A percentile compares a stretch with the other conserved stretches of the same genome.
These are phyloP conservation scores for Cantharellus cinnabarinus DNA, from an alignment of 768 basidiomycete species.

Conservation along the genomic window DNA sequence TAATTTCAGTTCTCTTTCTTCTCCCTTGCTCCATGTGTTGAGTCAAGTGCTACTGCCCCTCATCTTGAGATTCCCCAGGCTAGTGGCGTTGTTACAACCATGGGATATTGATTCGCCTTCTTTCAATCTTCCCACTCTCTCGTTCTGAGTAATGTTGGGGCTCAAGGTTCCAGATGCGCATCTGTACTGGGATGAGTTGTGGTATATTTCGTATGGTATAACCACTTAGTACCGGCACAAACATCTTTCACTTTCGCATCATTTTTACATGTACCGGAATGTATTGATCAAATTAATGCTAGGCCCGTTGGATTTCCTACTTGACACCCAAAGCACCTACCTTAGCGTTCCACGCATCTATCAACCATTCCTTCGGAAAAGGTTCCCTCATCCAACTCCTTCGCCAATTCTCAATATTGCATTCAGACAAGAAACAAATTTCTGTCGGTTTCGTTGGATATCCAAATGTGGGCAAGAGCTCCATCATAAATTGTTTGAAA, in stretches of 20 bases:
- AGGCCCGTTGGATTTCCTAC: slow-evolving; percentile 93
- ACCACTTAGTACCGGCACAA: slow-evolving; percentile 25
- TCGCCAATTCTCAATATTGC: slow-evolving; percentile 88
- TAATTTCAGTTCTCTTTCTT: background rate
- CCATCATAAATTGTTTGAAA: slow-evolving; percentile 96
- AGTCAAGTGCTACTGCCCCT: slow-evolving; percentile 20
- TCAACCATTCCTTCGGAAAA: slow-evolving; percentile 98
- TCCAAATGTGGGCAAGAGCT: slow-evolving; percentile 94
- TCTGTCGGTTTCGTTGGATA: slow-evolving; percentile 96
- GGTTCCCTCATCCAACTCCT: slow-evolving; percentile 93
- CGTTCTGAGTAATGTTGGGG: slow-evolving; percentile 19
- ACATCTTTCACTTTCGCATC: slow-evolving; percentile 15
- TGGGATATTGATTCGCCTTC: slow-evolving; percentile 24
- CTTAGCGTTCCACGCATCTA: slow-evolving; percentile 95
- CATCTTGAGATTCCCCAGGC: slow-evolving; percentile 5
- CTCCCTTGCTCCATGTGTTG: slow-evolving; percentile 12
- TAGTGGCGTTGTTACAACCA: slow-evolving; percentile 26
- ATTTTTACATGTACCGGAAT: slow-evolving; percentile 4
- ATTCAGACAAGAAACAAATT: slow-evolving; percentile 98
- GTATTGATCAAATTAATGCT: background rate
- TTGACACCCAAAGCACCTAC: slow-evolving; percentile 89
- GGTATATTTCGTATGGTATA: slow-evolving; percentile 6
- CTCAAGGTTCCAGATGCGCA: slow-evolving; percentile 13
- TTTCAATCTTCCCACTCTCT: slow-evolving; percentile 8
- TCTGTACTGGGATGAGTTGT: slow-evolving; percentile 23